Conservation (phyloP, 306 rosid genomes). For the Canavalia ensiformis region DNA sequence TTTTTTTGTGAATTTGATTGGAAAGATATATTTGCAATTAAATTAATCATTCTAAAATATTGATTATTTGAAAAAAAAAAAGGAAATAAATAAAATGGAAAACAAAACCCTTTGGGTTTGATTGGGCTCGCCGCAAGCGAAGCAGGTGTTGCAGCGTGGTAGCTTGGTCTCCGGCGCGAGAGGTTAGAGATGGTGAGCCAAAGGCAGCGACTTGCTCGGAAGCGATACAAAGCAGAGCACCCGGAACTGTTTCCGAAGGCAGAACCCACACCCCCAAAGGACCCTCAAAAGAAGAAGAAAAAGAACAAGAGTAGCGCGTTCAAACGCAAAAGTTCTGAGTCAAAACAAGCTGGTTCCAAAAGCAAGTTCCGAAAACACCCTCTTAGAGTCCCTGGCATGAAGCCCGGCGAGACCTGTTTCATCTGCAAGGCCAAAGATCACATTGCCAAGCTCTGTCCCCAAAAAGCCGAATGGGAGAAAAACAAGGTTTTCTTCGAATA, state of each 20-base stretch:
- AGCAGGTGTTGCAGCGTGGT: not conserved
- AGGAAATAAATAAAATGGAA: not conserved
- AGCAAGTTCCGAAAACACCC: constrained; percentile 62
- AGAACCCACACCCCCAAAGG: constrained; percentile 67
- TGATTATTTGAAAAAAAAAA: not conserved
- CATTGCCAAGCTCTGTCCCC: constrained; percentile 81
- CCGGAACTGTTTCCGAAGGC: constrained; percentile 64
- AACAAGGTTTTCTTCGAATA: constrained; percentile 47
- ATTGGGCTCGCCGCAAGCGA: constrained; percentile 2
- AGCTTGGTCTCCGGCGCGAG: not conserved
- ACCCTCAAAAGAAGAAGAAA: constrained; percentile 61
- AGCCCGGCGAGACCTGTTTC: constrained; percentile 93
- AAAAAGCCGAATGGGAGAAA: constrained; percentile 81
- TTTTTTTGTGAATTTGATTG: too few relatives aligned
- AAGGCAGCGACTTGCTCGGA: constrained; percentile 81
- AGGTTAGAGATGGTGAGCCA: constrained; percentile 72
- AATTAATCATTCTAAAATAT: too few relatives aligned
- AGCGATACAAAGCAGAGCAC: constrained; percentile 60
- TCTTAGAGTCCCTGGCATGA: constrained; percentile 93
- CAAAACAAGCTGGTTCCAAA: constrained; percentile 47
- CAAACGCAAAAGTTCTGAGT: constrained; percentile 57
- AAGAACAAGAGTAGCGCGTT: constrained; percentile 48
- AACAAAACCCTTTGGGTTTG: constrained; percentile 19
- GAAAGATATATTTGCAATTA: too few relatives aligned
- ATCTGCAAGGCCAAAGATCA: constrained; percentile 79